A percentile compares a stretch with the other conserved stretches of the same genome.
phyloP scores from a whole-genome alignment of 352 stramenopile species.

The Phytophthora sansomeana region DNA sequence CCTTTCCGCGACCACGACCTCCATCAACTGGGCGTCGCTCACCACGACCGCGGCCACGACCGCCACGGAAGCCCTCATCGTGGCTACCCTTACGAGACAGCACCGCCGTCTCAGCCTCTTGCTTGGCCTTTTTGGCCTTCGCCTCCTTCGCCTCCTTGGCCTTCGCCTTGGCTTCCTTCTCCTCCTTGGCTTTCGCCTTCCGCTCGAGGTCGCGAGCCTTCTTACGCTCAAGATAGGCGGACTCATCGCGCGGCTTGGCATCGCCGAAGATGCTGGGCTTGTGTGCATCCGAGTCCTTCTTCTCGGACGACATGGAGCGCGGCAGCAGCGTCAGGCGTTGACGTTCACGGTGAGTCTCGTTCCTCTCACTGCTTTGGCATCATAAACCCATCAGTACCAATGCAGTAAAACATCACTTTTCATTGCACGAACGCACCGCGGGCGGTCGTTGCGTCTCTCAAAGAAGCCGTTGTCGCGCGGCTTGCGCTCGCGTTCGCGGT shows the following conservation, averaged over 20 bases:
- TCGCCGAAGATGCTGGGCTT: constrained; percentile 85
- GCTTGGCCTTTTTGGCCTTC: constrained; percentile 33
- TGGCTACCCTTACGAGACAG: constrained; percentile 30
- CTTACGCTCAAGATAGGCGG: constrained; percentile 72
- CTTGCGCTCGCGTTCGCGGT: constrained; percentile 59
- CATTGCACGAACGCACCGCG: constrained; percentile 38
- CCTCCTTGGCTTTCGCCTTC: constrained; percentile 43
- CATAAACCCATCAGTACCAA: constrained; percentile 5
- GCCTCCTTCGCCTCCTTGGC: constrained; percentile 31
- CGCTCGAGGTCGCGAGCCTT: constrained; percentile 47
- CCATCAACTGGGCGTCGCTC: constrained; percentile 37
- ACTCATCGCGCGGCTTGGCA: constrained; percentile 85
- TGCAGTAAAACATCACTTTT: neutral
- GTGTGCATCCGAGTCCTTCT: constrained; percentile 37
- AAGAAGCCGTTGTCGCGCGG: constrained; percentile 56
- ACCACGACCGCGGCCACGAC: constrained; percentile 54
- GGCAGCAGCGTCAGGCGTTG: constrained; percentile 68
- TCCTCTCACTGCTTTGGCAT: constrained; percentile 26
- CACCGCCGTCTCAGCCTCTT: constrained; percentile 22
- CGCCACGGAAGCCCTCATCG: constrained; percentile 42
- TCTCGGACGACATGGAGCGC: constrained; percentile 54
- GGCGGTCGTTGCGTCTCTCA: constrained; percentile 62
- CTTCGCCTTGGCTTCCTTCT: constrained; percentile 22
- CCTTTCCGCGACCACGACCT: constrained; percentile 45
- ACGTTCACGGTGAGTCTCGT: constrained; percentile 53